phyloP scores from a whole-genome alignment of 805 yeast genomes.

The Metschnikowia dekortorum region DNA sequence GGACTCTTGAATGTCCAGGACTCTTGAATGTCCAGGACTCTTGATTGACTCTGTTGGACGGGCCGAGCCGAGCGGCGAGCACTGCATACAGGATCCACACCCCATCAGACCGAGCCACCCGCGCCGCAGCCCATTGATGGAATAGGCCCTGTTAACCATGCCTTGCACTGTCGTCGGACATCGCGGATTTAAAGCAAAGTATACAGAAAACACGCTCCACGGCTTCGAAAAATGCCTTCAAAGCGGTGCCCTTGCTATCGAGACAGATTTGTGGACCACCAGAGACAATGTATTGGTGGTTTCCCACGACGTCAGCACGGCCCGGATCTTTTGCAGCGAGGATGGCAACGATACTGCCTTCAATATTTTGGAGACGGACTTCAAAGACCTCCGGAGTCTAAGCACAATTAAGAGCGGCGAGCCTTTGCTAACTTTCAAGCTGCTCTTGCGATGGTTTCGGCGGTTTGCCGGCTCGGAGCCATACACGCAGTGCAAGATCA shows the following conservation, averaged over 20 bases:
- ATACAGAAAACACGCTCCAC: constrained; percentile 35
- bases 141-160: neutral
- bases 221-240: constrained; percentile 36
- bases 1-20: too few relatives aligned
- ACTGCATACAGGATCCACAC: neutral
- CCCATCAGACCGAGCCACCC: neutral
- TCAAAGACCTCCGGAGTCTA: constrained; percentile 19
- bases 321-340: constrained; percentile 31
- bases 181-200: constrained; percentile 39
- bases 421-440: constrained; percentile 27
- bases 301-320: constrained; percentile 38
- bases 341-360: constrained; percentile 33
- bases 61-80: neutral
- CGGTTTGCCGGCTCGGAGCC: constrained; percentile 12
- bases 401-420: constrained; percentile 32
- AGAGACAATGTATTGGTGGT: constrained; percentile 35
- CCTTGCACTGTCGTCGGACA: constrained; percentile 33
- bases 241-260: constrained; percentile 36
- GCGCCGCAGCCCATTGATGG: neutral
- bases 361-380: constrained; percentile 30
- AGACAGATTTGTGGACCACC: constrained; percentile 42
- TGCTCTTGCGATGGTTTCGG: constrained; percentile 31
- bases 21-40: too few relatives aligned
- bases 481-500: constrained; percentile 21
- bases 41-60: too few relatives aligned